Percentiles rank a stretch among this genome's conserved stretches.
Evolutionary conservation across 495 filamentous ascomycete species (phyloP).

Genomic region (Copromyces sp.): DNA sequence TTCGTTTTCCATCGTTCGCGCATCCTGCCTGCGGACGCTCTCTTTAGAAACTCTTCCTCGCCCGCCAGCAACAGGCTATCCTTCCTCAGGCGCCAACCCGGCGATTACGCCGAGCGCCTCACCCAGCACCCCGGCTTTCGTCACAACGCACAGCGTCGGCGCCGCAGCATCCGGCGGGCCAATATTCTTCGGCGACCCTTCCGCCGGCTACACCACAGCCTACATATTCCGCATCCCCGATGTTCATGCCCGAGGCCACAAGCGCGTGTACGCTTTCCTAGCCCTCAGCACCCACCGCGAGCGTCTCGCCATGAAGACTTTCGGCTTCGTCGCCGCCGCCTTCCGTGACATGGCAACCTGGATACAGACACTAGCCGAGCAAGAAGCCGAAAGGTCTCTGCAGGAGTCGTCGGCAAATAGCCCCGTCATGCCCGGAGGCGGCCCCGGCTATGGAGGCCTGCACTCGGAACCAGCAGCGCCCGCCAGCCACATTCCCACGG

Average conservation of each 20-base stretch:
- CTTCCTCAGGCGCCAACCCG: constrained; percentile 12
- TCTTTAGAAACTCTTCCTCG: constrained; percentile 78
- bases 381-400: constrained; percentile 45
- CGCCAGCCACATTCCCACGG: constrained; percentile 1
- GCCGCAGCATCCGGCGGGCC: constrained; percentile 50
- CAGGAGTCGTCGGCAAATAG: constrained; percentile 29
- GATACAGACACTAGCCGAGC: constrained; percentile 51
- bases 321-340: constrained; percentile 59
- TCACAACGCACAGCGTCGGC: constrained; percentile 41
- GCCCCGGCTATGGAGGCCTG: constrained; percentile 20
- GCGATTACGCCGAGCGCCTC: constrained; percentile 27
- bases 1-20: constrained; percentile 76
- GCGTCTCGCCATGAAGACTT: constrained; percentile 62
- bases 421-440: constrained; percentile 12
- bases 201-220: constrained; percentile 80
- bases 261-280: constrained; percentile 78
- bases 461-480: constrained; percentile 13
- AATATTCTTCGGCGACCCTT: constrained; percentile 75
- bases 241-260: constrained; percentile 74
- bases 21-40: constrained; percentile 76
- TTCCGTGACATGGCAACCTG: constrained; percentile 69
- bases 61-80: constrained; percentile 29
- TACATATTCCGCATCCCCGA: constrained; percentile 88
- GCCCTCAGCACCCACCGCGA: constrained; percentile 67
- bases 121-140: constrained; percentile 27